These are phyloP conservation scores for Dalbergia oliveri DNA, from an alignment of 306 rosid genomes.

Conservation along the genomic window DNA sequence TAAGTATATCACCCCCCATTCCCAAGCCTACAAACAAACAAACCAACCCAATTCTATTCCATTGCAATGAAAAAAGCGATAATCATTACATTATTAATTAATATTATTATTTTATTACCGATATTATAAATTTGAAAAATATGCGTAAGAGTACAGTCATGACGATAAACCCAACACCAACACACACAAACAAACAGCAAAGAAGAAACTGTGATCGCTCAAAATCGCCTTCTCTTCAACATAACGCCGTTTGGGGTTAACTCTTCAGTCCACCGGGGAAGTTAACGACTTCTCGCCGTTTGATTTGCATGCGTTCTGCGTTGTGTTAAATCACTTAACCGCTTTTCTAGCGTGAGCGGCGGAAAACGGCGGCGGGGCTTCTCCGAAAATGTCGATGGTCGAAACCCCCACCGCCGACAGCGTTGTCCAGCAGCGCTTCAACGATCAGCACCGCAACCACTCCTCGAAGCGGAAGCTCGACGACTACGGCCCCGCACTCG, in stretches of 20 bases:
- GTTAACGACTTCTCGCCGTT: background rate
- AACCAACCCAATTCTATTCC: no score
- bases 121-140: background rate
- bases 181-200: background rate
- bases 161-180: background rate
- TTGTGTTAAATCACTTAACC: background rate
- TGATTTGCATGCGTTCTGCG: background rate
- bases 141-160: constrained; percentile 41
- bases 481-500: constrained; percentile 57
- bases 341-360: background rate
- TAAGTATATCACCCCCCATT: background rate
- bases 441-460: background rate
- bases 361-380: constrained; percentile 51
- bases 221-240: background rate
- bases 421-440: constrained; percentile 12
- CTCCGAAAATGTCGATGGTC: constrained; percentile 65
- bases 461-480: constrained; percentile 78
- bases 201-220: constrained; percentile 2
- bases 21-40: no score
- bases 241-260: background rate
- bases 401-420: constrained; percentile 57
- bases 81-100: no score
- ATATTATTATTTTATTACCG: background rate
- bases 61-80: no score
- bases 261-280: background rate